Percentiles rank a stretch among this genome's conserved stretches.
These are phyloP conservation scores for Floccularia luteovirens DNA, from an alignment of 768 basidiomycete species.

Conservation along the genomic window DNA sequence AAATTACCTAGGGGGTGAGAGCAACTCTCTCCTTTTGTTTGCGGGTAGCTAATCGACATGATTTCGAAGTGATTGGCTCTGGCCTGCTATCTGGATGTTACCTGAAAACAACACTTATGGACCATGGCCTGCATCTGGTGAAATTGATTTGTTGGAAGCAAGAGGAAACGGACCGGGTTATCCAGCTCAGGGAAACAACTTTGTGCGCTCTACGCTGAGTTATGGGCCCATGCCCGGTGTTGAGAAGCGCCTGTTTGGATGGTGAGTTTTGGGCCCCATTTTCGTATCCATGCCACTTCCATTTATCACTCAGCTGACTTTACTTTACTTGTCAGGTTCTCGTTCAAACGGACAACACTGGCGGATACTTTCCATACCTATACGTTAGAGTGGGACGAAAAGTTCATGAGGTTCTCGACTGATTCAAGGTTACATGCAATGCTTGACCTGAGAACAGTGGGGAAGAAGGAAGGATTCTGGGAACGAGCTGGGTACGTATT, in stretches of 20 bases:
- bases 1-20: constrained; percentile 54
- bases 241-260: constrained; percentile 53
- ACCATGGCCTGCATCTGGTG: constrained; percentile 49
- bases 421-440: constrained; percentile 62
- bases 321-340: too few species aligned
- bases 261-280: too few species aligned
- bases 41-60: too few species aligned
- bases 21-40: too few species aligned
- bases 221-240: constrained; percentile 52
- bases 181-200: constrained; percentile 48
- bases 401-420: constrained; percentile 69
- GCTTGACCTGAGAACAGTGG: constrained; percentile 49
- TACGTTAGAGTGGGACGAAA: constrained; percentile 67
- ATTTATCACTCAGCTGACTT: too few species aligned
- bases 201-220: constrained; percentile 52
- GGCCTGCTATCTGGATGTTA: constrained; percentile 73
- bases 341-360: constrained; percentile 43
- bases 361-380: constrained; percentile 65
- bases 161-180: constrained; percentile 57
- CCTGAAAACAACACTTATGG: constrained; percentile 60
- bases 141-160: constrained; percentile 52
- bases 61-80: constrained; percentile 73
- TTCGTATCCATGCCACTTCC: too few species aligned
- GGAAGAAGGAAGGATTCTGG: constrained; percentile 57
- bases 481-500: constrained; percentile 33